Conservation (phyloP, 2,329 filamentous ascomycete species). For the Neurospora sp. region DNA sequence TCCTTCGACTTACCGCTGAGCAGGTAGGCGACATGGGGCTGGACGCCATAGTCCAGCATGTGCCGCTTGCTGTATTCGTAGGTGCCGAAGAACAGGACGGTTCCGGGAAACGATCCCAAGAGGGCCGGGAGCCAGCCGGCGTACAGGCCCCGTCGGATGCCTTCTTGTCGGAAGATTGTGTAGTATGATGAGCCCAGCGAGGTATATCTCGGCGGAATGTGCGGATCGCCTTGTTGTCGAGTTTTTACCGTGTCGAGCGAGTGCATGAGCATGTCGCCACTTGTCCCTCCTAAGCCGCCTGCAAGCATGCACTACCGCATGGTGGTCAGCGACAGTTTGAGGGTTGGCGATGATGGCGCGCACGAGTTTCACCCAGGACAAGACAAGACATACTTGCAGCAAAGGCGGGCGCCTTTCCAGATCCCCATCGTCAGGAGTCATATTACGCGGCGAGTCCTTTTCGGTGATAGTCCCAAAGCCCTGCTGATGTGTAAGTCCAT, state of each 20-base stretch:
- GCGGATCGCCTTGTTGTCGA: constrained; percentile 89
- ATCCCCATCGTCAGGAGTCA: constrained; percentile 33
- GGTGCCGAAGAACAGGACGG: constrained; percentile 87
- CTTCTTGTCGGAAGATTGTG: constrained; percentile 89
- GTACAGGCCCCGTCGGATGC: constrained; percentile 75
- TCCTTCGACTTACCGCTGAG: constrained; percentile 53
- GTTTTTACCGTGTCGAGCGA: constrained; percentile 98
- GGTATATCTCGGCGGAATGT: constrained; percentile 85
- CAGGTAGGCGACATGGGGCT: constrained; percentile 77
- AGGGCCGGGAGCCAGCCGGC: constrained; percentile 89
- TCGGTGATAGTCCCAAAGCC: constrained; percentile 6
- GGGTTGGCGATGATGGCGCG: constrained; percentile 6
- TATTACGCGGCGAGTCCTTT: constrained; percentile 22
- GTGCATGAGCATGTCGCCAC: constrained; percentile 97
- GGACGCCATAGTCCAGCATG: constrained; percentile 76
- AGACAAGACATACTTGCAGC: constrained; percentile 44
- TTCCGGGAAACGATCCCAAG: constrained; percentile 85
- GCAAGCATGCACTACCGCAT: constrained; percentile 75
- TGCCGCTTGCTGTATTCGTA: constrained; percentile 92
- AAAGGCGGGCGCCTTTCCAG: constrained; percentile 51
- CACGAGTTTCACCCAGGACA: constrained; percentile 1
- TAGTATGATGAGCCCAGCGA: constrained; percentile 84
- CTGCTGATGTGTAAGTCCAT: constrained; percentile 16
- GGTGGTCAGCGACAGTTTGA: constrained; percentile 9
- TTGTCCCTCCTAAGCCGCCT: constrained; percentile 84